Evolutionary conservation across 441 rosid genomes (phyloP).

Genomic region (Erodium trifolium): DNA sequence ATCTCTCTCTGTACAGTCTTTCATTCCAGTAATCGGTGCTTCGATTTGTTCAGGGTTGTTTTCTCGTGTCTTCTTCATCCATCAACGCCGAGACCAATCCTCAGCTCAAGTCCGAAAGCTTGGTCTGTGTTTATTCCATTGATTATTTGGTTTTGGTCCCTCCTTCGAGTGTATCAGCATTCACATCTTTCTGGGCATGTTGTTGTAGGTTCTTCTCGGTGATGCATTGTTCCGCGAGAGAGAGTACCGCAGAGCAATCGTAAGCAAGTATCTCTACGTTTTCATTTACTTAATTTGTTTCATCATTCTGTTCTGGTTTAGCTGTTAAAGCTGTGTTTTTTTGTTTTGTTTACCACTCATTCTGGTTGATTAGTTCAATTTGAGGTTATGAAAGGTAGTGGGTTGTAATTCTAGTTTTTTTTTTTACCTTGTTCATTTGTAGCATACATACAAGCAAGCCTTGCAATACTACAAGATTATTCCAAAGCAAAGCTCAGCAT

Average conservation of each 20-base stretch:
- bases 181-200: slow-evolving; percentile 8
- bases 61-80: slow-evolving; percentile 73
- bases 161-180: background rate
- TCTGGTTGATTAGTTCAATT: background rate
- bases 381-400: background rate
- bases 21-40: background rate
- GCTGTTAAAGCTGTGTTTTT: background rate
- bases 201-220: slow-evolving; percentile 65
- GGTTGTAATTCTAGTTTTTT: background rate
- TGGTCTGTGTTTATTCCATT: slow-evolving; percentile 32
- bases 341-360: no score
- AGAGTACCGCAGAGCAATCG: slow-evolving; percentile 79
- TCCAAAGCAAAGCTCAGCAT: slow-evolving; percentile 64
- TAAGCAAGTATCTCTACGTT: slow-evolving; percentile 29
- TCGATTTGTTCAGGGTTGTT: slow-evolving; percentile 50
- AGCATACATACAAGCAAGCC: slow-evolving; percentile 83
- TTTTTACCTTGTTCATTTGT: slow-evolving; percentile 9
- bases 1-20: background rate
- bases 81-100: slow-evolving; percentile 63
- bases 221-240: slow-evolving; percentile 73
- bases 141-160: background rate
- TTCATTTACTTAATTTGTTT: background rate
- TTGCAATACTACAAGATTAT: slow-evolving; percentile 60
- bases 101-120: slow-evolving; percentile 80
- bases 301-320: background rate